Base-by-base conservation (phyloP, 768 basidiomycete genomes). In the Suillus cothurnatus region DNA sequence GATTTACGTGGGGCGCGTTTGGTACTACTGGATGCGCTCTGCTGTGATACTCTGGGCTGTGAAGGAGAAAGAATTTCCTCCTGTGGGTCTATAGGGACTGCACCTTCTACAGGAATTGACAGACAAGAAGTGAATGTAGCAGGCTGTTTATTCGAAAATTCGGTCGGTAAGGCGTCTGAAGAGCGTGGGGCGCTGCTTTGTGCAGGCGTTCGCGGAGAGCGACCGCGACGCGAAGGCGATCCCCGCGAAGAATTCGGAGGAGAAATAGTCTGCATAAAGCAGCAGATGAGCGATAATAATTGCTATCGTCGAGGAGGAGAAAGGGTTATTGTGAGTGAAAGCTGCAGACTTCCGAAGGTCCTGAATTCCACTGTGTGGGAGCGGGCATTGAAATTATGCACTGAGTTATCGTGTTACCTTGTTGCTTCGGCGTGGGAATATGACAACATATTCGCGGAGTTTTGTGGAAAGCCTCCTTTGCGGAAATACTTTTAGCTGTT, bases 1-100 rank as follows among this genome's bases (percentile, higher is more conserved):
- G 92, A 94, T 84, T 94, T 94, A 76, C 93, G 89, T 61, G 93
- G 92, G 43, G 93, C 91, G 65, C 93, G 85, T 77, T 84, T 86
- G 47, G 83, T 77, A 70, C 86, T 84, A 65, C 74, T 70, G 57
- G 80, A 70, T 67, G 81, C 62, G 68, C 81, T 70, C 62, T 74
- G 76, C 67, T 81, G 78, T 61, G 76, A 72, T 62, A 63, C 64
- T 47, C 72, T 67, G 65, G 81, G 71, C 66, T 75, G 77, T 31
- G 79, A 68, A 61, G 78, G 67, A 61, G 74, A 72, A 7, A 71
- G 69, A 64, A 77, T 68, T 69, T 80, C 77, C 60, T 82, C 80
- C 72, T 84, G 81, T 36, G 81, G 71, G 64, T 86, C 82, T 78
- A 91, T 86, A 63, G 91, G 86, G 65, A 85, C 70, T 32, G 90